Evolutionary conservation across 352 stramenopile species (phyloP), one percentile per base, ranked within the genome.

Genomic region (Lagenidium sp.): DNA sequence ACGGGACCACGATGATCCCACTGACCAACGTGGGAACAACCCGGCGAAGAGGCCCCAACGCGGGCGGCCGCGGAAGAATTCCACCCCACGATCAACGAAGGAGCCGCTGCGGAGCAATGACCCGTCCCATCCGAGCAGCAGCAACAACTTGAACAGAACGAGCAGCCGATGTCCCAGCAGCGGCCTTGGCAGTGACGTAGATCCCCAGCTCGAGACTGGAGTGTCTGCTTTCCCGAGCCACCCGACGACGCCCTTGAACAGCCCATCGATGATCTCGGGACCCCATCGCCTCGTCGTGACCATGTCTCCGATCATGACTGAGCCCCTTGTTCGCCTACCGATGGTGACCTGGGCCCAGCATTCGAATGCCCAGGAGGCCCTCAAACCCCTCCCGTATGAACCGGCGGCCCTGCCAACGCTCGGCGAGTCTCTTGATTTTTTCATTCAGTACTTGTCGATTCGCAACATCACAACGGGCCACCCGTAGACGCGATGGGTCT

Each of bases 351-450:
- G 28, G 28, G 15, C 28, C 8, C 28, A 32, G 28, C 28, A 32
- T 8, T 8, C 15, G 8, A 15, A 32, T 15, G 28, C 8, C 28
- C 8, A 8, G 28, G 28, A 32, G 28, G 8, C 28, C 8, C 28
- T 13, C 28, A 15, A 32, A 32, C 8, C 8, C 8, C 15, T 32
- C 8, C 28, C n/a, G n/a, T n/a, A 15, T 32, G 28, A 32, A 32
- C 15, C 28, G 28, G 28, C 8, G 8, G 8, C 28, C 28, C 34
- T 77, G 19, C 68, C 68, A 24, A 78, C 59, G 22, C 56, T 81
- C 37, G 75, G 62, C 49, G 68, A 81, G 54, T 81, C 68, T 29
- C 53, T 81, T 36, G 68, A 81, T 55, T 81, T 81, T 50, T 42
- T 81, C 43, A 77, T 81, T 44, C 61, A 77, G 52, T 77, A 75